Base-by-base conservation (phyloP, 2,329 filamentous ascomycete species). In the Rutstroemia sp. region DNA sequence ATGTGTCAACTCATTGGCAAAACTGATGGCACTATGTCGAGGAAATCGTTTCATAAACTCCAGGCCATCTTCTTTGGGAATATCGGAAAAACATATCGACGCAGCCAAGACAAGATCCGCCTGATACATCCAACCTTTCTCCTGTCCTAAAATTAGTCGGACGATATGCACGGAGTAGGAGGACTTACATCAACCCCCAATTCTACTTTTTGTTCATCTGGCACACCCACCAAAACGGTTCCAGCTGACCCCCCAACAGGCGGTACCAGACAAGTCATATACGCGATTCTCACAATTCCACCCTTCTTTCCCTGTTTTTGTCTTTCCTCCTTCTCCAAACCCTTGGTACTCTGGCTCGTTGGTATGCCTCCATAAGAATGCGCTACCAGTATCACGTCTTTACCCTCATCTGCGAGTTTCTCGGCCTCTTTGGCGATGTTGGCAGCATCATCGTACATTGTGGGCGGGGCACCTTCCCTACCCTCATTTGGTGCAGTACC, bases 281-380 rank as follows among this genome's bases (percentile, higher is more conserved):
- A 62, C 17, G 51, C 59, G 4, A 62, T 19, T 17, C 48, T 34
- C 12, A 62, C 54, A n/a, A 76, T 61, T 0, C 74, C 73, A 1
- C 73, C 73, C 49, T 66, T 69, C 60, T 73, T 68, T 0, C 72
- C 73, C n/a, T 64, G 54, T 12, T 60, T 58, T 54, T 66, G 60
- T 27, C 73, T 63, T 46, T 72, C 68, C 39, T 60, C 58, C 55
- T 72, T 73, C 7, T 67, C 61, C 3, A 72, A 61, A 0, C 71
- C 72, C 14, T 67, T 67, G 1, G 70, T 60, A 12, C 67, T 68
- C 54, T 72, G 65, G 2, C 68, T 65, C 2, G 61, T 65, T 0
- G 72, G 61, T 0, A 71, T 63, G 7, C 72, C 73, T 5, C 70
- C 67, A 66, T 73, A 75, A 21, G 70, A 73, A 52, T 76, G 73